These are phyloP conservation scores for Epichloe gansuensis DNA, from an alignment of 2,329 filamentous ascomycete genomes.

Conservation along the genomic window DNA sequence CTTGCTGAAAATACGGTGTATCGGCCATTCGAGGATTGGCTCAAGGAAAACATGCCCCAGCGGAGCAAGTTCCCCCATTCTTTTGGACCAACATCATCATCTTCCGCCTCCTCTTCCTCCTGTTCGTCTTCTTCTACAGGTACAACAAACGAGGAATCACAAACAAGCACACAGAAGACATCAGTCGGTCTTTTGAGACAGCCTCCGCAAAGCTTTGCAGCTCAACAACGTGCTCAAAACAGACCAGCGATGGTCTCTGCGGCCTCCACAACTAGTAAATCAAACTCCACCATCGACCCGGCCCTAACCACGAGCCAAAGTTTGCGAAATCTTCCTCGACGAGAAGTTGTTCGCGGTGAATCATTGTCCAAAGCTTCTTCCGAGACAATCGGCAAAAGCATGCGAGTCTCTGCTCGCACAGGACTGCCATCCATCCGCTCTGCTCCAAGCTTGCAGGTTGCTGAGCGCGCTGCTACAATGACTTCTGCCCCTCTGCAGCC, in stretches of 20 bases:
- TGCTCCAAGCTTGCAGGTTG: conserved; percentile 15
- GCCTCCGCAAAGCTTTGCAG: conserved; percentile 53
- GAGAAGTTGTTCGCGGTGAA: conserved; percentile 17
- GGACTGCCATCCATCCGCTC: conserved; percentile 17
- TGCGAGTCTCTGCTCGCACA: conserved; percentile 18
- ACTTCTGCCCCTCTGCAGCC: conserved; percentile 13
- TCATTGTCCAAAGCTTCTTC: conserved; percentile 11
- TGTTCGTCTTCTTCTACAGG: neutral
- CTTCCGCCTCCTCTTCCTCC: conserved; percentile 8
- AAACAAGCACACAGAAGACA: conserved; percentile 20
- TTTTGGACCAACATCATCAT: neutral
- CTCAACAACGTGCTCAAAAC: conserved; percentile 49
- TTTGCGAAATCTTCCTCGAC: conserved; percentile 16
- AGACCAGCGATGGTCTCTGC: conserved; percentile 23
- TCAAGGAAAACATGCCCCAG: conserved; percentile 34
- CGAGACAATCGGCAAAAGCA: conserved; percentile 14
- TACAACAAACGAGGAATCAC: conserved; percentile 20
- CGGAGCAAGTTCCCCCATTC: conserved; percentile 4
- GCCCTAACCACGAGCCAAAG: conserved; percentile 18
- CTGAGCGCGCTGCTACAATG: conserved; percentile 19
- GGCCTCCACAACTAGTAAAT: conserved; percentile 16
- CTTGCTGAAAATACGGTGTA: conserved; percentile 51
- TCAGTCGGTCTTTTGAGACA: conserved; percentile 35
- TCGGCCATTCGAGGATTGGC: conserved; percentile 49
- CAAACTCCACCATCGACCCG: conserved; percentile 15